phyloP scores from a whole-genome alignment of 768 basidiomycete species.

The Trametes cubensis region DNA sequence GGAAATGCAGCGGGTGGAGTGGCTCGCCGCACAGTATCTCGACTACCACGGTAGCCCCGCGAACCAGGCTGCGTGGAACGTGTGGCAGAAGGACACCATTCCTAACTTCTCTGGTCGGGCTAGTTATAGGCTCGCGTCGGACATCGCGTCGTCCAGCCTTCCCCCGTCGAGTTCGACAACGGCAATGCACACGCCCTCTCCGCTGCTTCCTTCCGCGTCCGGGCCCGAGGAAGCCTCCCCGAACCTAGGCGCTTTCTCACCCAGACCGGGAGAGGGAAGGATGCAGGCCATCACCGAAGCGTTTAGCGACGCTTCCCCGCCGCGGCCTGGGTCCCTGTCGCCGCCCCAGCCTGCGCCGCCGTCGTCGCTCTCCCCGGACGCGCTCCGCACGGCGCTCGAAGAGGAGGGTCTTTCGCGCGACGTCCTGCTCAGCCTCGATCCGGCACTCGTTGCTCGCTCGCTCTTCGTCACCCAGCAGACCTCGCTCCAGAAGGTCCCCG shows the following conservation, averaged over 20 bases:
- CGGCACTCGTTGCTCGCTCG: constrained; percentile 61
- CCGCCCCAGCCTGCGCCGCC: neutral
- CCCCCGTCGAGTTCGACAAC: constrained; percentile 53
- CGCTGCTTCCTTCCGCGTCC: constrained; percentile 32
- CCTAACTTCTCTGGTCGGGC: constrained; percentile 40
- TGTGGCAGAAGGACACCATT: constrained; percentile 55
- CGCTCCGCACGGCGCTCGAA: constrained; percentile 56
- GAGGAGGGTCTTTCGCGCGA: constrained; percentile 71
- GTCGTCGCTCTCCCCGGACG: constrained; percentile 19
- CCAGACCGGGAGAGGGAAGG: constrained; percentile 31
- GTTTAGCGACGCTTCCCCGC: constrained; percentile 21
- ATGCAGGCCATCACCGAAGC: constrained; percentile 35
- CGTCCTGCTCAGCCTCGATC: constrained; percentile 64
- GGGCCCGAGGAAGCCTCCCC: constrained; percentile 24
- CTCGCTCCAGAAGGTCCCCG: constrained; percentile 49
- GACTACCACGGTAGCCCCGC: constrained; percentile 56
- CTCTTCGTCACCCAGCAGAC: constrained; percentile 63
- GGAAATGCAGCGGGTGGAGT: constrained; percentile 52
- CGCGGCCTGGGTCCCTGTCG: constrained; percentile 11
- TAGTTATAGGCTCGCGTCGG: neutral
- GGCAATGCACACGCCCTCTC: constrained; percentile 55
- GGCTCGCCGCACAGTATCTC: constrained; percentile 71
- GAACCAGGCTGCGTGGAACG: constrained; percentile 58
- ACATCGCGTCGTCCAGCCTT: constrained; percentile 35
- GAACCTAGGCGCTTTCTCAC: constrained; percentile 36